These are phyloP conservation scores for Saccharomyces hybrid DNA, from an alignment of 1,139 yeast species.

Conservation along the genomic window DNA sequence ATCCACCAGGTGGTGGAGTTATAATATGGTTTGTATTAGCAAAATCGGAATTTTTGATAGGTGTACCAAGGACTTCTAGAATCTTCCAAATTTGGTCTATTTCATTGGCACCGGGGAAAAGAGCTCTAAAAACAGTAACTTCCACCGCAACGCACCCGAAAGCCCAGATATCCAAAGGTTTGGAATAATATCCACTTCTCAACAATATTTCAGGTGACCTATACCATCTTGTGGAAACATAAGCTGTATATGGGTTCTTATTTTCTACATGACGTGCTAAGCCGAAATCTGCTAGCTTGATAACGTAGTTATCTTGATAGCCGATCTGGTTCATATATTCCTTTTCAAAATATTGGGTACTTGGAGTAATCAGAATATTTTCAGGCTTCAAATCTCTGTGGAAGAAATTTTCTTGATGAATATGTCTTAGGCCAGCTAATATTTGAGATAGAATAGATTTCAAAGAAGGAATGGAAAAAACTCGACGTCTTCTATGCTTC, in stretches of 20 bases:
- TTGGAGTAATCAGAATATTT: constrained; percentile 65
- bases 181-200: constrained; percentile 57
- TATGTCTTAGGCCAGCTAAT: constrained; percentile 70
- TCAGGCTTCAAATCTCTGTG: constrained; percentile 95
- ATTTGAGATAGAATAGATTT: constrained; percentile 65
- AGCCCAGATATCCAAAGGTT: constrained; percentile 90
- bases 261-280: constrained; percentile 61
- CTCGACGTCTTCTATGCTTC: constrained; percentile 44
- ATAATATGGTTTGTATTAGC: constrained; percentile 15
- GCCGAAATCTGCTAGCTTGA: constrained; percentile 90
- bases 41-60: constrained; percentile 34
- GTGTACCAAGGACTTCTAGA: constrained; percentile 64
- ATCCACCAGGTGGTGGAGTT: constrained; percentile 52
- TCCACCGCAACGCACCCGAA: constrained; percentile 84
- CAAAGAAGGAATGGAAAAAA: constrained; percentile 52
- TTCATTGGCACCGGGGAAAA: constrained; percentile 79
- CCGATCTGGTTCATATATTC: constrained; percentile 28
- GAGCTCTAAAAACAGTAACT: constrained; percentile 63
- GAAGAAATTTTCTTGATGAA: constrained; percentile 65
- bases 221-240: constrained; percentile 95
- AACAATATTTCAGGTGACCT: constrained; percentile 87
- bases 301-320: constrained; percentile 45
- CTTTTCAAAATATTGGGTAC: constrained; percentile 48
- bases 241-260: constrained; percentile 57
- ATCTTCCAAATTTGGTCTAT: constrained; percentile 69